Percentiles rank a stretch among this genome's conserved stretches.
Evolutionary conservation across 2,329 filamentous ascomycete species (phyloP).

Genomic region (Trichoderma endophyticum): DNA sequence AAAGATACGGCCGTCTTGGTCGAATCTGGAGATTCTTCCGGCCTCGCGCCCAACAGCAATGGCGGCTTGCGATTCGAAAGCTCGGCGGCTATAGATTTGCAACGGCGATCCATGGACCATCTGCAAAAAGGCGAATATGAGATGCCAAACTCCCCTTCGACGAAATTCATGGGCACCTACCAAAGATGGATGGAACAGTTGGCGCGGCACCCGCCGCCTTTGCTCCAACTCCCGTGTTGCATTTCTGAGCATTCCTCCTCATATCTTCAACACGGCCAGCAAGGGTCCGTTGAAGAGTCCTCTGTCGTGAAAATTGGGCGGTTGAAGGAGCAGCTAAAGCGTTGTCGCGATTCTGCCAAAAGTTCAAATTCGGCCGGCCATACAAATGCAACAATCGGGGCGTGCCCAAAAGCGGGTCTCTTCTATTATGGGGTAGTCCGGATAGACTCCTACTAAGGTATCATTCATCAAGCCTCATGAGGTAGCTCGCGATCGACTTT

Average conservation of each 20-base stretch:
- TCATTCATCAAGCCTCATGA: neutral
- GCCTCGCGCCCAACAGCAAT: neutral
- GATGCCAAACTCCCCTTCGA: neutral
- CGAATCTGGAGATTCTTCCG: neutral
- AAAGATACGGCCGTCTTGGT: neutral
- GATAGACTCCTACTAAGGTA: neutral
- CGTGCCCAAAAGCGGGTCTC: conserved; percentile 13
- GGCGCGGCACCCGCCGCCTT: conserved; percentile 28
- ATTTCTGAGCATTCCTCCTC: conserved; percentile 38
- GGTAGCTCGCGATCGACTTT: neutral
- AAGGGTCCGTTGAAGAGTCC: conserved; percentile 5
- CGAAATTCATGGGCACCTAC: conserved; percentile 20
- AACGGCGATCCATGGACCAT: neutral
- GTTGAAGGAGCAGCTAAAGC: neutral
- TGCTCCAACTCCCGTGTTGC: conserved; percentile 32
- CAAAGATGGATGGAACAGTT: conserved; percentile 23
- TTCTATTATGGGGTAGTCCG: neutral
- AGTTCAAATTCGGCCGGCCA: conserved; percentile 19
- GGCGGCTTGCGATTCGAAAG: conserved; percentile 13
- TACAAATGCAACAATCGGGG: conserved; percentile 30
- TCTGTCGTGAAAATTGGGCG: neutral
- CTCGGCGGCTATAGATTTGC: neutral
- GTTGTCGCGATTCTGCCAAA: conserved; percentile 2
- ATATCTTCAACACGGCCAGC: conserved; percentile 27
- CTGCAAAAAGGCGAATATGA: conserved; percentile 9